Percentiles rank a stretch among this genome's conserved stretches.
phyloP scores from a whole-genome alignment of 2,329 filamentous ascomycete genomes.

The Monilinia fructicola region DNA sequence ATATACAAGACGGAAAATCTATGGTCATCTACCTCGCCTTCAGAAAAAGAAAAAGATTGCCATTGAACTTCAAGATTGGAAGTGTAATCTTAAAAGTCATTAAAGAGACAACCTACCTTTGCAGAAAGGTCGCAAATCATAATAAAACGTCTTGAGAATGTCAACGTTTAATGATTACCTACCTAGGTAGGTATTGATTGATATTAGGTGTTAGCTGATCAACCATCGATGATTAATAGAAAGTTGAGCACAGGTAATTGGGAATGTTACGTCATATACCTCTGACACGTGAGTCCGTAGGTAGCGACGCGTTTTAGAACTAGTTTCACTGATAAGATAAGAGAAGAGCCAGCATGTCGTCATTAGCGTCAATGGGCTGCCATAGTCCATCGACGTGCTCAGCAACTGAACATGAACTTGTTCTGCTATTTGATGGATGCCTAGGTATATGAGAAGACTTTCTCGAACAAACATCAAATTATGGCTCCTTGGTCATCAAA shows the following conservation, averaged over 20 bases:
- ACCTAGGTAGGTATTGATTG: no score
- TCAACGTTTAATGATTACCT: no score
- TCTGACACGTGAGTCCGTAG: background rate
- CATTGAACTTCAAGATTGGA: background rate
- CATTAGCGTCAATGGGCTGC: conserved; percentile 5
- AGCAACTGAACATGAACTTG: background rate
- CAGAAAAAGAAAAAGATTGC: background rate
- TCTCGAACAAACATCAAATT: conserved; percentile 11
- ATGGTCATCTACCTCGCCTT: background rate
- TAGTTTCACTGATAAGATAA: conserved; percentile 16
- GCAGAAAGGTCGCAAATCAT: no score
- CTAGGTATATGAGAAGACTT: background rate
- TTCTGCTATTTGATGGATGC: background rate
- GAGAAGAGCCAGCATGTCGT: conserved; percentile 21
- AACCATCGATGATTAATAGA: background rate
- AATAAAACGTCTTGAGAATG: no score
- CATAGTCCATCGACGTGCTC: background rate
- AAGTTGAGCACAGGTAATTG: background rate
- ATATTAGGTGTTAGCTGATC: background rate
- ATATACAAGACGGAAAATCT: background rate
- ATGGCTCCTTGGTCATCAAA: conserved; percentile 30
- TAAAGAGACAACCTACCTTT: no score
- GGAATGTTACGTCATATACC: background rate
- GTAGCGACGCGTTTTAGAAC: background rate
- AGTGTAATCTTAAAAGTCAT: no score